phyloP scores from a whole-genome alignment of 2,329 filamentous ascomycete species.

The Fusarium fujikuroi region DNA sequence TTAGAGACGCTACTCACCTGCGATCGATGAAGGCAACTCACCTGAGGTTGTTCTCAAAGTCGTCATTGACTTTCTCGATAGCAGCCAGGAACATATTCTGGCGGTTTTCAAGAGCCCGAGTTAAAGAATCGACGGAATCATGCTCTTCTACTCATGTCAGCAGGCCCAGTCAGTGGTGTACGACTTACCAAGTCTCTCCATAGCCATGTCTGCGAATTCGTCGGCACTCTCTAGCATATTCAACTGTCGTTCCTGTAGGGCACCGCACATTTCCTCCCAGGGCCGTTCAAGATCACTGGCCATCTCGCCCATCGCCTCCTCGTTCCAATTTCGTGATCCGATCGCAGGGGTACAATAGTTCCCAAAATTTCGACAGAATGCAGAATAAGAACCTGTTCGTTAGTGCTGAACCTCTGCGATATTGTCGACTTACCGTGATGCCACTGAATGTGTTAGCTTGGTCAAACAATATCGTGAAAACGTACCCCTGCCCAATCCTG shows the following conservation, averaged over 20 bases:
- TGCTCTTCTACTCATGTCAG: conserved; percentile 1
- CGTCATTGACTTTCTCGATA: conserved; percentile 44
- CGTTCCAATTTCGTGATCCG: conserved; percentile 56
- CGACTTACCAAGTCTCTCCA: conserved; percentile 28
- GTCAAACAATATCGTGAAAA: not conserved
- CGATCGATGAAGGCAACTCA: not conserved
- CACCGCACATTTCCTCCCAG: conserved; percentile 46
- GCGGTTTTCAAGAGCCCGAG: conserved; percentile 43
- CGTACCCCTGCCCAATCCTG: conserved; percentile 51
- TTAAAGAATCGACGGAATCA: conserved; percentile 28
- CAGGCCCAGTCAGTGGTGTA: accelerated
- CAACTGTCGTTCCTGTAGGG: not conserved
- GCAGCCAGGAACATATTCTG: conserved; percentile 42
- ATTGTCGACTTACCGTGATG: conserved; percentile 31
- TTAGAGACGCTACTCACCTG: not conserved
- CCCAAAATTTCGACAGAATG: conserved; percentile 57
- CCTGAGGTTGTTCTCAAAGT: conserved; percentile 31
- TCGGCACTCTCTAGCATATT: not conserved
- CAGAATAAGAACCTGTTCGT: conserved; percentile 49
- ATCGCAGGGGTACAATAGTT: conserved; percentile 44
- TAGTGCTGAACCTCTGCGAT: not conserved
- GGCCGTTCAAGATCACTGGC: conserved; percentile 44
- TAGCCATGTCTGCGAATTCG: not conserved
- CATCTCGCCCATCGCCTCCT: conserved; percentile 55
- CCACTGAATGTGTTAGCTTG: conserved; percentile 44